Base-by-base conservation (phyloP, 805 yeast genomes). In the Candida anglica region DNA sequence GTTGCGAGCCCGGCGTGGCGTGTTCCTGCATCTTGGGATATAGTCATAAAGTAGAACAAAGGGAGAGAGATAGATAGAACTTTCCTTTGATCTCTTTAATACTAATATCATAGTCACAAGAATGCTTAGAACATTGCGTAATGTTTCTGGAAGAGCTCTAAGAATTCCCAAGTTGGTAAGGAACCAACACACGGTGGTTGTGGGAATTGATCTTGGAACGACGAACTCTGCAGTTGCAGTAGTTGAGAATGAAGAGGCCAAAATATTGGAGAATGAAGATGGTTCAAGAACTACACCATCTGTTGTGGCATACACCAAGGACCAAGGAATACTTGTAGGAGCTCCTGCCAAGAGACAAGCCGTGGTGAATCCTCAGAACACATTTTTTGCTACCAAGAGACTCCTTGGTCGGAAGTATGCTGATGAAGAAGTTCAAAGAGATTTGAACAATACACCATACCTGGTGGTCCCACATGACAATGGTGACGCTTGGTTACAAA, bases 171-270 rank as follows among this genome's bases (percentile, higher is more conserved):
- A 9, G 23, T 9, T 17, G 14, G 28, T 28, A 9, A 41, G 58
- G 4, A 35, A 38, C 37, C 50, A 47, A 21, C 58, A 52, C 33
- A 39, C 52, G 10, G 87, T 82, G 4, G 75, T 82, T 32, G n/a
- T n/a, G n/a, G 95, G 95, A 38, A 84, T 85, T 42, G 95, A 85
- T 58, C 59, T 85, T 37, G 95, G 95, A 18, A 85, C 95, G 15
- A 85, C 95, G 28, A 85, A 85, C 60, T 82, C 91, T 28, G 94
- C 93, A 2, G 91, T 84, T 20, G 94, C 94, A 8, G 65, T 81
- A 36, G 79, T 81, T 64, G 75, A 75, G 47, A 81, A 82, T 29
- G 66, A 75, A 43, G 68, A 71, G 19, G 79, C 87, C 18, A 66
- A 67, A 40, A 81, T 84, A 38, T 69, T 85, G 32, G 89, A 83